These are phyloP conservation scores for Pelargonium australe DNA, from an alignment of 441 rosid species.

Conservation along the genomic window DNA sequence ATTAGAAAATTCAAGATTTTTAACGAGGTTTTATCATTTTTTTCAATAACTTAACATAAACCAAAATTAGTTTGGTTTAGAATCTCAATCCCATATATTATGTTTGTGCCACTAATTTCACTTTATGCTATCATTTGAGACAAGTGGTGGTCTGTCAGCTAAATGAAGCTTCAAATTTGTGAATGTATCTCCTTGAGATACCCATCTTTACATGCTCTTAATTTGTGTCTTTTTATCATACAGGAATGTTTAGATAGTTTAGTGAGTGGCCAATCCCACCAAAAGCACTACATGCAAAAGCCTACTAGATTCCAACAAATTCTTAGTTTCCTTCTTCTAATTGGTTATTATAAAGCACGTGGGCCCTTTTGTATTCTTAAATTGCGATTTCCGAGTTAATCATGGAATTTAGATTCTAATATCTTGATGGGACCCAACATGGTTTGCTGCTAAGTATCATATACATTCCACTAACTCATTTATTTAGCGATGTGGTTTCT, in stretches of 20 bases:
- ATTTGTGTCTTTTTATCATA: background rate
- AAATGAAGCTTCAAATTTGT: background rate
- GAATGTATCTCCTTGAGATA: background rate
- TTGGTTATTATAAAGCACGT: background rate
- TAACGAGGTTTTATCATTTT: too few relatives aligned
- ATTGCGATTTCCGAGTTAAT: background rate
- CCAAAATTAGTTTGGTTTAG: too few relatives aligned
- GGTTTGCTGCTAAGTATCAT: background rate
- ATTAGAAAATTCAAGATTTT: too few relatives aligned
- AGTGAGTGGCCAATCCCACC: background rate
- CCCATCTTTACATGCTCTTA: background rate
- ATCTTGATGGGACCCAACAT: background rate
- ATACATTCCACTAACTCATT: background rate
- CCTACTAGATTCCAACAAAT: conserved; percentile 10
- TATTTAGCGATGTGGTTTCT: background rate
- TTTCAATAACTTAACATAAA: too few relatives aligned
- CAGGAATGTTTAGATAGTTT: background rate
- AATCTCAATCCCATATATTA: too few relatives aligned
- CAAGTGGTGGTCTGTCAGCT: background rate
- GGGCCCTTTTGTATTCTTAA: background rate
- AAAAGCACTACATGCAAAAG: too few relatives aligned
- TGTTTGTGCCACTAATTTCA: background rate
- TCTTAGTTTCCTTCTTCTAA: background rate
- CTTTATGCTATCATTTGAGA: background rate
- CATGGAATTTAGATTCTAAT: background rate